phyloP scores from a whole-genome alignment of 306 rosid species.

The Ceratonia siliqua region DNA sequence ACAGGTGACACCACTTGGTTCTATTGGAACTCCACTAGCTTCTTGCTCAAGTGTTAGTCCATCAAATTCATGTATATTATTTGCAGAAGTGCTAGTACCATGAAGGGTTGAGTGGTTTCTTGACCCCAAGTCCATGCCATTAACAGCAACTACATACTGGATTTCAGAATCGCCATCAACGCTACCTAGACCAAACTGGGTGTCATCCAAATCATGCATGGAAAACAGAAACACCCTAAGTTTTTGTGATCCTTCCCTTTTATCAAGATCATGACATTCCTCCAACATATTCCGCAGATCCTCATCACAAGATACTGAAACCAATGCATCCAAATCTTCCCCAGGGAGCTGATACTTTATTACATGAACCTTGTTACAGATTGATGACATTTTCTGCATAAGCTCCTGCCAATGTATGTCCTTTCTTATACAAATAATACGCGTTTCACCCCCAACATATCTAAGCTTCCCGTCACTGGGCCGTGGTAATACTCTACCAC shows the following conservation, averaged over 20 bases:
- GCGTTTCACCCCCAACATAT: slow-evolving; percentile 91
- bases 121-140: slow-evolving; percentile 69
- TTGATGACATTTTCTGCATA: slow-evolving; percentile 58
- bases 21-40: slow-evolving; percentile 38
- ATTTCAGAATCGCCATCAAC: slow-evolving; percentile 72
- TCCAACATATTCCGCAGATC: slow-evolving; percentile 92
- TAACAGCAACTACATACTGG: slow-evolving; percentile 80
- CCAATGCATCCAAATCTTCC: slow-evolving; percentile 93
- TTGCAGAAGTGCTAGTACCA: slow-evolving; percentile 48
- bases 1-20: slow-evolving; percentile 45
- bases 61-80: slow-evolving; percentile 64
- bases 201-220: slow-evolving; percentile 66
- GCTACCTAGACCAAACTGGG: no score
- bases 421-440: slow-evolving; percentile 65
- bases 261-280: slow-evolving; percentile 60
- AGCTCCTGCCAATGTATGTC: slow-evolving; percentile 71
- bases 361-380: slow-evolving; percentile 52
- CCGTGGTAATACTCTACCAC: slow-evolving; percentile 79
- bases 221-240: slow-evolving; percentile 81
- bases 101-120: slow-evolving; percentile 59
- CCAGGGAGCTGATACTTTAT: slow-evolving; percentile 95
- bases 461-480: slow-evolving; percentile 87
- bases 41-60: slow-evolving; percentile 55
- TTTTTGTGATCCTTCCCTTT: slow-evolving; percentile 57
- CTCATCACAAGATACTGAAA: slow-evolving; percentile 84